phyloP scores from a whole-genome alignment of 805 yeast species.

The Geotrichum ghanense region DNA sequence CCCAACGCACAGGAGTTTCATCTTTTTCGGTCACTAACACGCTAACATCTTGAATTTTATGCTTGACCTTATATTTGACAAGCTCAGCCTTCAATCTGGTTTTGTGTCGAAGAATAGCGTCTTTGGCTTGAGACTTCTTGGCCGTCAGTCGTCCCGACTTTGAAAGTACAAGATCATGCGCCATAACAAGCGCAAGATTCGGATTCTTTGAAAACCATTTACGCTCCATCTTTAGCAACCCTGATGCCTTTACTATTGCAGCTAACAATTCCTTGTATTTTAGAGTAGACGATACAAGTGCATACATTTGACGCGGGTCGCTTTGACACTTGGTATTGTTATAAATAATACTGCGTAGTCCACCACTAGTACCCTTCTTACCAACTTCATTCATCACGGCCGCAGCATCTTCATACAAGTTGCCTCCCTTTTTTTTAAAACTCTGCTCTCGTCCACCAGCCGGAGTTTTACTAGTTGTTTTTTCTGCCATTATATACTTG shows the following conservation, averaged over 20 bases:
- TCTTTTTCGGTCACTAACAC: slow-evolving; percentile 31
- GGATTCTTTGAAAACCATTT: slow-evolving; percentile 32
- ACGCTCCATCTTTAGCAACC: slow-evolving; percentile 42
- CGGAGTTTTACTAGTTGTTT: neutral
- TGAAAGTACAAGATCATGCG: slow-evolving; percentile 71
- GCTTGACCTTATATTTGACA: slow-evolving; percentile 62
- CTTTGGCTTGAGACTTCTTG: slow-evolving; percentile 81
- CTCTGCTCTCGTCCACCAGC: neutral
- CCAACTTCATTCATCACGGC: neutral
- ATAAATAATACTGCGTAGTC: neutral
- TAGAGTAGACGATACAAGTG: slow-evolving; percentile 68
- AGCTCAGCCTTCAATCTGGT: slow-evolving; percentile 76
- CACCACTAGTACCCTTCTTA: neutral
- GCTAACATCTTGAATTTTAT: slow-evolving; percentile 46
- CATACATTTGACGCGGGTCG: slow-evolving; percentile 79
- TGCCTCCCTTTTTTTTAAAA: neutral
- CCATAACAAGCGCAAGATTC: slow-evolving; percentile 48
- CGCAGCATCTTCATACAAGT: neutral
- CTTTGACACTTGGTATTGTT: slow-evolving; percentile 32
- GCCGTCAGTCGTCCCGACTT: slow-evolving; percentile 73
- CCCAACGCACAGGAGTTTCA: slow-evolving; percentile 37
- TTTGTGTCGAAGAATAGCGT: slow-evolving; percentile 64
- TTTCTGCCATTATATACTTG: neutral
- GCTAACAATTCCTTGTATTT: slow-evolving; percentile 55
- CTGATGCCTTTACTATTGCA: slow-evolving; percentile 53